These are phyloP conservation scores for Penicillium coprophilum DNA, from an alignment of 495 filamentous ascomycete genomes.

Conservation along the genomic window DNA sequence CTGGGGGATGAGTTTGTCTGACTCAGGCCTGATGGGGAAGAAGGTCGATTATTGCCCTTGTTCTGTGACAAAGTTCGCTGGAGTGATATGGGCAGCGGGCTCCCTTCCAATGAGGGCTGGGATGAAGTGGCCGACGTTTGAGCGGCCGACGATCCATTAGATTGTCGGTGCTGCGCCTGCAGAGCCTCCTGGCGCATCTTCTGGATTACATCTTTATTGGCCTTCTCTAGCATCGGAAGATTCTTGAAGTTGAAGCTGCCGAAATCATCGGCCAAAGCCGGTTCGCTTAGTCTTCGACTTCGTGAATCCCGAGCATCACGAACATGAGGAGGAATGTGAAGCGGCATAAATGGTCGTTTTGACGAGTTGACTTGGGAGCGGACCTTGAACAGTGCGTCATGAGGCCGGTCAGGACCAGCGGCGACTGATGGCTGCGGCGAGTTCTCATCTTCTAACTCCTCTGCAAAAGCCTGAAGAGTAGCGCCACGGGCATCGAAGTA, in stretches of 20 bases:
- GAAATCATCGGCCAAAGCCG: constrained; percentile 86
- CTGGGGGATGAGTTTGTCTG: constrained; percentile 84
- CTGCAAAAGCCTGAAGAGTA: constrained; percentile 81
- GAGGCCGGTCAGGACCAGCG: constrained; percentile 75
- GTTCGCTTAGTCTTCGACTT: constrained; percentile 86
- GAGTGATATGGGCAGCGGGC: constrained; percentile 77
- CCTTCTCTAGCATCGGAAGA: constrained; percentile 91
- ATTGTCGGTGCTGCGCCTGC: constrained; percentile 57
- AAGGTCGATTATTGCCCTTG: constrained; percentile 71
- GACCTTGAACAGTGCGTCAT: constrained; percentile 90
- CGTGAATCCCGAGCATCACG: constrained; percentile 75
- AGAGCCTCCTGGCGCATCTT: constrained; percentile 88
- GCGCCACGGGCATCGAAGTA: constrained; percentile 95
- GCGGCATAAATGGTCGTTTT: constrained; percentile 88
- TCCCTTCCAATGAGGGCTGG: constrained; percentile 75
- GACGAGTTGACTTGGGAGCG: constrained; percentile 78
- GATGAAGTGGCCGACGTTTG: constrained; percentile 44
- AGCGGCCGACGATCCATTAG: constrained; percentile 21
- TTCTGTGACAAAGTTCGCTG: constrained; percentile 81
- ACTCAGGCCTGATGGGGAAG: constrained; percentile 77
- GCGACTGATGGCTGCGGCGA: constrained; percentile 58
- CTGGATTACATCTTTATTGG: constrained; percentile 97
- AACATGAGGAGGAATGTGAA: constrained; percentile 95
- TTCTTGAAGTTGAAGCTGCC: constrained; percentile 97
- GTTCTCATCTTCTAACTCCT: constrained; percentile 88